Conservation (phyloP, 106 monocot species). For the Allium cepa region DNA sequence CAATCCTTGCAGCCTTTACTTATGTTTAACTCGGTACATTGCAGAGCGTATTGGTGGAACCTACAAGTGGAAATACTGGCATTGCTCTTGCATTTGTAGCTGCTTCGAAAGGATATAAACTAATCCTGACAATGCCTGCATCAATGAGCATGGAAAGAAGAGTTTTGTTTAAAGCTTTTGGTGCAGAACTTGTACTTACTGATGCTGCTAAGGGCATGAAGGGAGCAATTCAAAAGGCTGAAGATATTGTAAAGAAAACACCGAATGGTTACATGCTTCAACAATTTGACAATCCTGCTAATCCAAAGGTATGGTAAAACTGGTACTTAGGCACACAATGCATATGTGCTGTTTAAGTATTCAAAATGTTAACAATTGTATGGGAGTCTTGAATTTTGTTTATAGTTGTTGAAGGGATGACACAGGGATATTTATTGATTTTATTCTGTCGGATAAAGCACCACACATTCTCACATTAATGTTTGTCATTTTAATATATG, state of each 20-base stretch:
- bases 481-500: background rate
- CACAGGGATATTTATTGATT: no score
- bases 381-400: background rate
- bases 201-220: slow-evolving; percentile 96
- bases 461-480: background rate
- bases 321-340: no score
- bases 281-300: slow-evolving; percentile 97
- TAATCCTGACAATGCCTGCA: slow-evolving; percentile 96
- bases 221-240: slow-evolving; percentile 90
- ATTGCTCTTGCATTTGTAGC: slow-evolving; percentile 98
- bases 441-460: no score
- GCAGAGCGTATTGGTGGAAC: slow-evolving; percentile 85
- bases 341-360: no score
- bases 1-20: background rate
- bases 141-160: slow-evolving; percentile 97
- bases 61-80: slow-evolving; percentile 95
- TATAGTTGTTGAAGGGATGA: no score
- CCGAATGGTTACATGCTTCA: slow-evolving; percentile 91
- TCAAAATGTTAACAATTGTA: background rate
- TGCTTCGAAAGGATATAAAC: slow-evolving; percentile 89
- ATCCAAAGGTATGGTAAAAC: slow-evolving; percentile 56
- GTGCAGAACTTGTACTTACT: slow-evolving; percentile 93
- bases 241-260: slow-evolving; percentile 81
- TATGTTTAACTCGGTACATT: background rate
- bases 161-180: slow-evolving; percentile 89